Evolutionary conservation across 495 filamentous ascomycete species (phyloP).

Genomic region (Penicillium paradoxum): DNA sequence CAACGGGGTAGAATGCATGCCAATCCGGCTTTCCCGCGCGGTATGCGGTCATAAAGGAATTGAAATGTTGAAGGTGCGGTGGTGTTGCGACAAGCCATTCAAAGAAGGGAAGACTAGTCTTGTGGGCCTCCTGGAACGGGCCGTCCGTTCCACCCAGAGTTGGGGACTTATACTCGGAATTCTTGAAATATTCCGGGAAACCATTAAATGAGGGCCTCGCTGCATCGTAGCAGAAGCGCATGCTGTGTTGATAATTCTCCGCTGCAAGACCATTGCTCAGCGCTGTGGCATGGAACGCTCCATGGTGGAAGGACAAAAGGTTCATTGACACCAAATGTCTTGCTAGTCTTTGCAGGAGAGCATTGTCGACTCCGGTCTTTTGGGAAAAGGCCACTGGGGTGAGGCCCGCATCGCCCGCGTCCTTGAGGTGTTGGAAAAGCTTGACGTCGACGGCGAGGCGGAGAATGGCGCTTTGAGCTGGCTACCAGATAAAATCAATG

Average conservation of each 20-base stretch:
- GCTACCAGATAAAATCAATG: conserved; percentile 13
- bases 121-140: conserved; percentile 28
- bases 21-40: conserved; percentile 39
- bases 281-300: conserved; percentile 15
- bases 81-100: conserved; percentile 23
- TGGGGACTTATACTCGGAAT: conserved; percentile 25
- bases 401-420: conserved; percentile 21
- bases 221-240: conserved; percentile 24
- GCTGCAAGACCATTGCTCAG: conserved; percentile 24
- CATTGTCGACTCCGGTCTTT: conserved; percentile 24
- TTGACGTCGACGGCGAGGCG: conserved; percentile 32
- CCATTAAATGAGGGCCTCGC: conserved; percentile 22
- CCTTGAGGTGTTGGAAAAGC: conserved; percentile 31
- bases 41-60: conserved; percentile 40
- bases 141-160: conserved; percentile 18
- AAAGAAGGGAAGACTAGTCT: conserved; percentile 24
- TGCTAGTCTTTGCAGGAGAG: conserved; percentile 21
- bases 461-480: conserved; percentile 32
- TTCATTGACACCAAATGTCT: conserved; percentile 27
- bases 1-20: conserved; percentile 49
- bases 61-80: conserved; percentile 19
- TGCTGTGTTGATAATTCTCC: conserved; percentile 23
- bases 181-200: conserved; percentile 27
- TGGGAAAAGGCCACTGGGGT: conserved; percentile 17
- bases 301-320: conserved; percentile 14